Evolutionary conservation across 2,329 filamentous ascomycete species (phyloP), one percentile per base, ranked within the genome.

Genomic region (Pseudocercospora pini-densiflorae): DNA sequence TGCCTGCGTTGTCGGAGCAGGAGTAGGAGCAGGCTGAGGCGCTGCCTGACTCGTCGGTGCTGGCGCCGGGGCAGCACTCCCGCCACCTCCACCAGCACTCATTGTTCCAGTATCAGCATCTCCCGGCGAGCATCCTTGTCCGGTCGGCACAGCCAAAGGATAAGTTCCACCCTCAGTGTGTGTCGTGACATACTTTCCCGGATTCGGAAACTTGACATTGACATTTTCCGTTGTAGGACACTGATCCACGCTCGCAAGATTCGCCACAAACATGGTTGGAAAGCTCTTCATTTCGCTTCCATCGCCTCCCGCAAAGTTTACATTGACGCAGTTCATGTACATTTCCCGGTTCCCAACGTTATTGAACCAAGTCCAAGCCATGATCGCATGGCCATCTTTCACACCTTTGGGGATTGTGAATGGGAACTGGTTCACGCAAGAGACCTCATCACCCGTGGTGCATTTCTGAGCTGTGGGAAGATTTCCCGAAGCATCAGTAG

Each of bases 281-380:
- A 96, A 89, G 0, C 80, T 77, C 45, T 87, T 77, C 68, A 90
- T 86, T 70, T 86, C 86, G 1, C 82, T 78, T 63, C 87, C 73
- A 51, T 88, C 86, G 23, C 81, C 80, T 3, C 79, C 81, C 0
- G 87, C 87, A 24, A 98, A 84, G 0, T 84, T 86, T 57, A 97
- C 79, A 0, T 92, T 88, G 0, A 91, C 92, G 73, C 94, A 99
- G 85, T 97, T 96, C 93, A 97, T 97, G 85, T 98, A 97, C 86
- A 97, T 93, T 77, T 98, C 95, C 0, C 94, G 90, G 82, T 97
- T 97, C 2, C 95, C 95, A 9, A 97, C 76, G 66, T 90, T 91
- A 80, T 98, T 98, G 80, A 97, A 88, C 95, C 95, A 98, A 0
- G 93, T 93, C 93, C 94, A 98, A 0, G 92, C 92, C 5, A 98